A percentile compares a stretch with the other conserved stretches of the same genome.
phyloP scores from a whole-genome alignment of 805 yeast species.

The Grigorovia humatica region DNA sequence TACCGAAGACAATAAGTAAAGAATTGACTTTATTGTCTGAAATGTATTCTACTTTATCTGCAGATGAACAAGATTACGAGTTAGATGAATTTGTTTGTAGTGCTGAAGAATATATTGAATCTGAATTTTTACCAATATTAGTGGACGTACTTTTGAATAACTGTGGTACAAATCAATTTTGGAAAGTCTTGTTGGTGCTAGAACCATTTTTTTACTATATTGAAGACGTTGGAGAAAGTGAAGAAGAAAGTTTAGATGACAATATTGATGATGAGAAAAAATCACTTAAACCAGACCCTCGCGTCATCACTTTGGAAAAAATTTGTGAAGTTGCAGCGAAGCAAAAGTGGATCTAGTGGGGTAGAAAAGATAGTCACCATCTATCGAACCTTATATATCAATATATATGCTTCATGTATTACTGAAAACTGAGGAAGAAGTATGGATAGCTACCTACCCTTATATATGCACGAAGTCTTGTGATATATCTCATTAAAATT shows the following conservation, averaged over 20 bases:
- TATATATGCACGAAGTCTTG: too few relatives aligned
- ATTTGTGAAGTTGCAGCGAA: slow-evolving; percentile 30
- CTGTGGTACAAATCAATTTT: slow-evolving; percentile 22
- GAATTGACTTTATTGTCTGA: slow-evolving; percentile 27
- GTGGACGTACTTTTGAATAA: slow-evolving; percentile 25
- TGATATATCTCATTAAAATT: too few relatives aligned
- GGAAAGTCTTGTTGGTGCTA: slow-evolving; percentile 28
- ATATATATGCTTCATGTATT: too few relatives aligned
- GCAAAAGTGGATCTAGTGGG: slow-evolving; percentile 25
- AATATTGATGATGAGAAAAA: slow-evolving; percentile 4
- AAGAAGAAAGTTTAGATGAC: slow-evolving; percentile 9
- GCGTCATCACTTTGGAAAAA: slow-evolving; percentile 28
- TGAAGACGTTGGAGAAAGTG: slow-evolving; percentile 26
- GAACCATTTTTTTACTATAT: slow-evolving; percentile 30
- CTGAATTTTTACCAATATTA: slow-evolving; percentile 26
- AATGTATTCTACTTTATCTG: slow-evolving; percentile 28
- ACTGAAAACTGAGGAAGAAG: too few relatives aligned
- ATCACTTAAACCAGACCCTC: slow-evolving; percentile 25
- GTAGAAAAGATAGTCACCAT: neutral
- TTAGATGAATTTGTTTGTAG: slow-evolving; percentile 30
- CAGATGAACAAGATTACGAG: slow-evolving; percentile 30
- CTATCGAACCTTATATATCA: too few relatives aligned
- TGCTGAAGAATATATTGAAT: slow-evolving; percentile 30
- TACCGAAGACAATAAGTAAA: slow-evolving; percentile 29
- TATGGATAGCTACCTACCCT: too few relatives aligned